Conservation (phyloP, 139 green algal species). For the Tetradesmus lagerheimii region DNA sequence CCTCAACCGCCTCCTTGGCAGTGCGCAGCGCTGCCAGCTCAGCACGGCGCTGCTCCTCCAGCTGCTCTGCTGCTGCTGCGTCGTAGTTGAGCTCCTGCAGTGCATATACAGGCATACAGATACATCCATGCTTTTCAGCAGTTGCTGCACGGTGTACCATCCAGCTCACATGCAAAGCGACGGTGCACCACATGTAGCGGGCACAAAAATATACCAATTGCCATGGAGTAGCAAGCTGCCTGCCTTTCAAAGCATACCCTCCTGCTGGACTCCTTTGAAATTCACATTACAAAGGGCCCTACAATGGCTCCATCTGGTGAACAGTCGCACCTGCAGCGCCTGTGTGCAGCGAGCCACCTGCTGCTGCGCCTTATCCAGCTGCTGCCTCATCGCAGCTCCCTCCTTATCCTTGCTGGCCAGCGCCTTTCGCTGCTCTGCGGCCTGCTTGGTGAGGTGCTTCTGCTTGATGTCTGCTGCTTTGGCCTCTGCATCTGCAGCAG, state of each 20-base stretch:
- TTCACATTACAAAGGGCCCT: too few species aligned
- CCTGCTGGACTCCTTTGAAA: too few species aligned
- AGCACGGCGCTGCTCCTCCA: slow-evolving; percentile 63
- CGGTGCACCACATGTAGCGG: too few species aligned
- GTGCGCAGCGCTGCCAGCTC: slow-evolving; percentile 51
- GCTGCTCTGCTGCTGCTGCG: slow-evolving; percentile 49
- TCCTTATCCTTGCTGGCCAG: slow-evolving; percentile 86
- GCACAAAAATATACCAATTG: too few species aligned
- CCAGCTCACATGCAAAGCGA: too few species aligned
- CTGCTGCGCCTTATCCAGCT: slow-evolving; percentile 70
- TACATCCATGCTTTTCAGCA: too few species aligned
- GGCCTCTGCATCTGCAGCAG: slow-evolving; percentile 67
- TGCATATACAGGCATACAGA: too few species aligned
- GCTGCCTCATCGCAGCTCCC: slow-evolving; percentile 63
- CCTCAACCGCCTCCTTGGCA: slow-evolving; percentile 67
- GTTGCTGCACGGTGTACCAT: too few species aligned
- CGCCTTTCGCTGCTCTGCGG: slow-evolving; percentile 77
- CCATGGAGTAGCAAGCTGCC: too few species aligned
- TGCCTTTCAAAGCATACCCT: too few species aligned
- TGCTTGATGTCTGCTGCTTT: slow-evolving; percentile 75
- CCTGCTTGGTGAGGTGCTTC: slow-evolving; percentile 89
- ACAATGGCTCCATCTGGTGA: not conserved
- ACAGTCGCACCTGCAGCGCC: slow-evolving; percentile 50
- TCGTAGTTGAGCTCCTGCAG: slow-evolving; percentile 64
- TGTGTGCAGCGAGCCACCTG: slow-evolving; percentile 60